Percentiles rank a stretch among this genome's conserved stretches.
Conservation (phyloP, 148 eudicot species). For the Limonium bicolor region DNA sequence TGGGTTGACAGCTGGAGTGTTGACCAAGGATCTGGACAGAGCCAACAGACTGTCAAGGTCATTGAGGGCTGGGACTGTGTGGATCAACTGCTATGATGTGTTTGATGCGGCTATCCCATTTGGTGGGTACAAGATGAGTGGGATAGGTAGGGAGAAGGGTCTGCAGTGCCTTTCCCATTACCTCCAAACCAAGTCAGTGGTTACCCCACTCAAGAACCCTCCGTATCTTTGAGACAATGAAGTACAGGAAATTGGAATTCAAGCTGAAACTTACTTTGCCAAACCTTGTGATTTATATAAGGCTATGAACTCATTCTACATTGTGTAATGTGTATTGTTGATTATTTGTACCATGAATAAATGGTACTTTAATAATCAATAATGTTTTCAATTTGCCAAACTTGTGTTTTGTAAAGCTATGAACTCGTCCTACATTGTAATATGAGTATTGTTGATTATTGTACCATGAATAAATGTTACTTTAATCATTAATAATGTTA, state of each 20-base stretch:
- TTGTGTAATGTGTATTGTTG: no score
- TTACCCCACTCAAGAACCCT: conserved; percentile 63
- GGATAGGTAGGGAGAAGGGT: conserved; percentile 84
- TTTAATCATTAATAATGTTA: no score
- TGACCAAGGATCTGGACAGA: conserved; percentile 51
- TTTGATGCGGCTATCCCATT: conserved; percentile 95
- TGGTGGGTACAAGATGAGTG: conserved; percentile 95
- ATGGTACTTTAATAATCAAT: no score
- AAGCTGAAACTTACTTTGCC: no score
- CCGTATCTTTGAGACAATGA: conserved; percentile 43
- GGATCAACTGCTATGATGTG: conserved; percentile 83
- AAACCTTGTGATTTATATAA: no score
- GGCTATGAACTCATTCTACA: no score
- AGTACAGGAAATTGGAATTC: not conserved
- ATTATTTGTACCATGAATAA: no score
- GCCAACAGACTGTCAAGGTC: conserved; percentile 77
- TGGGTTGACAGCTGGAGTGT: conserved; percentile 90
- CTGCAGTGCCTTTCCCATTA: conserved; percentile 72
- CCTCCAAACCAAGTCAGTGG: conserved; percentile 81
- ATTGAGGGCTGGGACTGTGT: conserved; percentile 69
- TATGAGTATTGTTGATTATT: no score
- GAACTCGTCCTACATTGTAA: no score
- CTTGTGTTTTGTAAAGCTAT: no score
- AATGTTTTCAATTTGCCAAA: no score
- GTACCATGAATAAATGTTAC: no score